Evolutionary conservation across 352 stramenopile genomes (phyloP), one percentile per base, ranked within the genome.

Genomic region (Phytophthora aleatoria): DNA sequence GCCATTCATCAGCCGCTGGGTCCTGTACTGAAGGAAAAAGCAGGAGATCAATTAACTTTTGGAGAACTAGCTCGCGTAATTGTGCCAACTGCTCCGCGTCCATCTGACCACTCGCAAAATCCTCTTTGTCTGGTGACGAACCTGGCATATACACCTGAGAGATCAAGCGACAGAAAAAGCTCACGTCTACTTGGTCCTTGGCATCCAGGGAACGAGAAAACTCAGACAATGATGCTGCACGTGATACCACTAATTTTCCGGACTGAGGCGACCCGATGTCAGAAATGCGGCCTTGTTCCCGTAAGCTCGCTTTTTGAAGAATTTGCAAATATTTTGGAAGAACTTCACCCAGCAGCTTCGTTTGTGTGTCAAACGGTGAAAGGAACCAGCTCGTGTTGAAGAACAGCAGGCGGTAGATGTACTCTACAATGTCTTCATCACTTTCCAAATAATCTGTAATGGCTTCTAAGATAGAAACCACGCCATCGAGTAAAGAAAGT

Each of bases 351-450:
- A 94, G 57, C 5, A 95, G 61, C 41, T 87, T 89, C 2, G 74
- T 57, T 77, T 95, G 87, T 5, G 85, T 93, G 5, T 89, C 81
- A 55, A 87, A 94, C 13, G 83, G 85, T 28, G 82, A 74, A 2
- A 89, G 61, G 68, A 92, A 95, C 87, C 87, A 95, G 41, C 74
- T 92, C 12, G 74, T 82, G 38, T 91, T 94, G 45, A 85, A 80
- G 33, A 92, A 92, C 3, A 95, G 66, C n/a, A 94, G 61, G 1
- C 83, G 55, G 31, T 87, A 76, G 16, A 93, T 82, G 48, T 76
- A 83, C 52, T 73, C 70, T 20, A 74, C 38, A 31, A 75, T 56
- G 12, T 73, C 63, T 48, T 74, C 60, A 10, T 78, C 60, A 13
- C 41, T 72, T 30, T 75, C 55, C 13, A 81, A 72, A 3, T 59